Evolutionary conservation across 225 moss, liverwort and hornwort genomes (phyloP), one percentile per base, ranked within the genome.

Genomic region (Physcomitrium patens): DNA sequence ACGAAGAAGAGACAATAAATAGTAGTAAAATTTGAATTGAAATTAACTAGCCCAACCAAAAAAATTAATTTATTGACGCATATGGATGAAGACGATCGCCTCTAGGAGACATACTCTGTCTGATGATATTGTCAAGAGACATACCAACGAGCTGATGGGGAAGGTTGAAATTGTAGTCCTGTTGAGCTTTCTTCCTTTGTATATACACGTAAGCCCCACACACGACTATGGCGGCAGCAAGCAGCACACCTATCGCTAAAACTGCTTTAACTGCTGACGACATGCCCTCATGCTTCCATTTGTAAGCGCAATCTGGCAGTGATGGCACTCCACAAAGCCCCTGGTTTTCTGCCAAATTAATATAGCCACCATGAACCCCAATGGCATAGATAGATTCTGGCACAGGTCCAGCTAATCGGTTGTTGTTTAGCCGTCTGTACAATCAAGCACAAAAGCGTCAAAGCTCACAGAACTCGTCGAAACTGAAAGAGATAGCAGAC

Each of bases 141-240:
- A 89, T 89, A 96, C 96, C 90, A 60, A 93, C 96, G 74, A 96
- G 96, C 81, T 94, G 94, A 74, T 94, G 96, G 12, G 96, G 96
- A 31, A 96, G 86, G 71, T 94, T 93, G 78, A 96, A 96, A 68
- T 96, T 96, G 88, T 96, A 96, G 70, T 96, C 96, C 67, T 94
- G 92, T 65, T 79, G 77, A 6, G 80, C 75, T 60, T 88, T 91
- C 74, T 83, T 85, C 75, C 79, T 89, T 67, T 65, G 89, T 60
- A 93, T 71, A 77, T 77, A 92, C 51, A 69, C 70, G 58, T 79
- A 89, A 46, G 81, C 65, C 52, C 72, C 73, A 27, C 74, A 78
- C 1, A 72, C 75, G 63, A 92, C 19, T 19, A 80, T 1, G 57
- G 70, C 82, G 69, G 83, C 70, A 37, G 83, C 86, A 63, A 82